Evolutionary conservation across 2,329 filamentous ascomycete genomes (phyloP).

Genomic region (Xylariaceae sp.): DNA sequence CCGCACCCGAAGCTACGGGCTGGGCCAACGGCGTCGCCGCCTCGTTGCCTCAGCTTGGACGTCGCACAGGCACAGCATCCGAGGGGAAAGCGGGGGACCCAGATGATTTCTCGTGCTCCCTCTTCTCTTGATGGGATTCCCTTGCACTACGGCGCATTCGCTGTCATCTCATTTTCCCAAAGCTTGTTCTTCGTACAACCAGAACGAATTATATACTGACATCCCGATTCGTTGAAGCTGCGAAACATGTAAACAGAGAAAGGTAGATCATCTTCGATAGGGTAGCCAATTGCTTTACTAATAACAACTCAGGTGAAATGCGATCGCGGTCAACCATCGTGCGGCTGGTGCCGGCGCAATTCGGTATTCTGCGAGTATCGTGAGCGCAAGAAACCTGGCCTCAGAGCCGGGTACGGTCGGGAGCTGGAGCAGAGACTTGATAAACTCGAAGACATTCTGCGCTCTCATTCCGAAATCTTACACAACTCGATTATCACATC

Average conservation of each 20-base stretch:
- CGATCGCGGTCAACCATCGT: slow-evolving; percentile 70
- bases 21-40: no score
- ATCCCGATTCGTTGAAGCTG: slow-evolving; percentile 46
- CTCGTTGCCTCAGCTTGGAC: background rate
- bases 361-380: slow-evolving; percentile 63
- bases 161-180: no score
- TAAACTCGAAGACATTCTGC: slow-evolving; percentile 62
- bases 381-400: slow-evolving; percentile 63
- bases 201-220: slow-evolving; percentile 32
- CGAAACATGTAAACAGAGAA: slow-evolving; percentile 77
- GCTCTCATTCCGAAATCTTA: slow-evolving; percentile 63
- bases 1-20: background rate
- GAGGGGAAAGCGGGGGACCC: no score
- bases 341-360: slow-evolving; percentile 65
- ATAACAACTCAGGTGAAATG: slow-evolving; percentile 57
- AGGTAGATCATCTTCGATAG: slow-evolving; percentile 46
- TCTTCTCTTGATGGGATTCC: no score
- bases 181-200: slow-evolving; percentile 1
- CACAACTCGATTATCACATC: slow-evolving; percentile 49
- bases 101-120: no score
- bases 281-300: no score
- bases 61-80: no score
- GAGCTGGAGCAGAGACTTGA: slow-evolving; percentile 71
- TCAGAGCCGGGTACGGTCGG: slow-evolving; percentile 65
- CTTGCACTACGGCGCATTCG: no score